Conservation (phyloP, 2,329 filamentous ascomycete genomes). For the Botrytis sinoallii region DNA sequence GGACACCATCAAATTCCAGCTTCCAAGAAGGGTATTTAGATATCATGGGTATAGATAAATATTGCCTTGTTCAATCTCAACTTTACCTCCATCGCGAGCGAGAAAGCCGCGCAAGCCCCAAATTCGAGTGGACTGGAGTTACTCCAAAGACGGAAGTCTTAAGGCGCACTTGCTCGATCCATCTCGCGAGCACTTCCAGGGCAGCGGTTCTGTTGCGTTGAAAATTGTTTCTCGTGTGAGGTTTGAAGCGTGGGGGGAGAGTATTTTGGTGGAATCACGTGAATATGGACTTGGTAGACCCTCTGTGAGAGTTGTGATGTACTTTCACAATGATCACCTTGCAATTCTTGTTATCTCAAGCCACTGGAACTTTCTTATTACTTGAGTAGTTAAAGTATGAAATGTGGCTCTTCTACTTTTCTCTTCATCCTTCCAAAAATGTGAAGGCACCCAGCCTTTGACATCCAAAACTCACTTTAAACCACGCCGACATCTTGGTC, state of each 20-base stretch:
- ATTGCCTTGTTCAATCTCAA: background rate
- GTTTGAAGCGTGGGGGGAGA: background rate
- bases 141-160: background rate
- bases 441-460: background rate
- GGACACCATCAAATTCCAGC: rapidly evolving
- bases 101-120: background rate
- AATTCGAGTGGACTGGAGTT: background rate
- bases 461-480: background rate
- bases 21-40: background rate
- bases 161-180: background rate
- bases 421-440: background rate
- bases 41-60: background rate
- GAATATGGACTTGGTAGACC: no score
- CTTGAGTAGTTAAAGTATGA: background rate
- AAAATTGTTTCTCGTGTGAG: background rate
- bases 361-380: background rate
- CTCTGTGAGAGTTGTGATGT: no score
- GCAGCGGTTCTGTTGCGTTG: background rate
- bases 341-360: background rate
- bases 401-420: background rate
- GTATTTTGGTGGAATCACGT: no score
- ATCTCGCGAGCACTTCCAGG: no score
- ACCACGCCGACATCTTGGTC: background rate
- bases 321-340: background rate
- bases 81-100: no score